phyloP scores from a whole-genome alignment of 345 rosid genomes.

The Pseudoturritis turrita region DNA sequence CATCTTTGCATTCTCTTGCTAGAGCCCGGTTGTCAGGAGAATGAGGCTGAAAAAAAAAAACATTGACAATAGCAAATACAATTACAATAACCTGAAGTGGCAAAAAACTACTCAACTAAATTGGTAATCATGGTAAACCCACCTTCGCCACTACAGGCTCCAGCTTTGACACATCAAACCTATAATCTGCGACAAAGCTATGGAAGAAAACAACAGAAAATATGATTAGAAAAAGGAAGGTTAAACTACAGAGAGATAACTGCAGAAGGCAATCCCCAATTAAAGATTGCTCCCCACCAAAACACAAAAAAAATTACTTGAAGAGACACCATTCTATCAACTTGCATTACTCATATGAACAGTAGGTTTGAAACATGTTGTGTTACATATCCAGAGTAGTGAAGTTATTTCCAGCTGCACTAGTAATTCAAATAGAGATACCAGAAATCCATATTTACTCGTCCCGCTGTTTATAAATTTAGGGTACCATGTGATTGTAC shows the following conservation, averaged over 20 bases:
- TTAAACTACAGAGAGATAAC: background rate
- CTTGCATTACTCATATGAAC: background rate
- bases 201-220: slow-evolving; percentile 13
- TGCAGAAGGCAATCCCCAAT: background rate
- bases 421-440: background rate
- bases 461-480: background rate
- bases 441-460: background rate
- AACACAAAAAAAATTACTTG: background rate
- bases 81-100: background rate
- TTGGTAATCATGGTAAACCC: slow-evolving; percentile 7
- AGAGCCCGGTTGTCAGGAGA: slow-evolving; percentile 96
- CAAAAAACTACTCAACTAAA: background rate
- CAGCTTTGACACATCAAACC: slow-evolving; percentile 80
- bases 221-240: slow-evolving; percentile 9
- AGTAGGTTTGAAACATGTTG: background rate
- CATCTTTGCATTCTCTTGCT: slow-evolving; percentile 99
- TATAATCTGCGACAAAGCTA: slow-evolving; percentile 79
- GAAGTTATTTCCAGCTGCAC: background rate
- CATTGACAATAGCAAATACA: background rate
- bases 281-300: background rate
- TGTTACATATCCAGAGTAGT: background rate
- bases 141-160: slow-evolving; percentile 99
- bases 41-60: slow-evolving; percentile 67
- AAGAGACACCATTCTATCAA: background rate
- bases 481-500: slow-evolving; percentile 33